Conservation (phyloP, 2,329 filamentous ascomycete genomes). For the Aspergillus sp. region DNA sequence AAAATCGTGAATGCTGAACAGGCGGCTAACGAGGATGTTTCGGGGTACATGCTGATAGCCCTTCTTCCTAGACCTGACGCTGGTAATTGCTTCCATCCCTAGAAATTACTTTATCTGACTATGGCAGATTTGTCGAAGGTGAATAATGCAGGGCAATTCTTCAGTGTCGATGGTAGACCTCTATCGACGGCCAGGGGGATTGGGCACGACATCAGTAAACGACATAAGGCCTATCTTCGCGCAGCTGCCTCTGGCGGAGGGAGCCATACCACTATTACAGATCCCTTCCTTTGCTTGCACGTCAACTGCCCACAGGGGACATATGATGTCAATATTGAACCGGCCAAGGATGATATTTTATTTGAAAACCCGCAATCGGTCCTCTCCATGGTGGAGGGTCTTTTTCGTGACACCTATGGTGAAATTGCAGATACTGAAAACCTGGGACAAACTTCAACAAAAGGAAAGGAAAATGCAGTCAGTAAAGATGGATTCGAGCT, state of each 20-base stretch:
- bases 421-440: not conserved
- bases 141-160: slow-evolving; percentile 36
- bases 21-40: slow-evolving; percentile 1
- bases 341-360: slow-evolving; percentile 53
- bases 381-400: slow-evolving; percentile 32
- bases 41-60: slow-evolving; percentile 37
- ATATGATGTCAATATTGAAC: slow-evolving; percentile 56
- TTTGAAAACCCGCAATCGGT: slow-evolving; percentile 43
- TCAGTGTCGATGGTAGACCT: slow-evolving; percentile 50
- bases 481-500: slow-evolving; percentile 10
- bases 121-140: slow-evolving; percentile 27
- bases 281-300: slow-evolving; percentile 49
- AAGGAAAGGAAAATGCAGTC: slow-evolving; percentile 2
- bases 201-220: slow-evolving; percentile 44
- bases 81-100: slow-evolving; percentile 12
- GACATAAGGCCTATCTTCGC: slow-evolving; percentile 43
- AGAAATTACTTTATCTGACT: slow-evolving; percentile 11
- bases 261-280: slow-evolving; percentile 25
- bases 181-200: slow-evolving; percentile 42
- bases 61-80: slow-evolving; percentile 41
- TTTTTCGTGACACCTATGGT: slow-evolving; percentile 20
- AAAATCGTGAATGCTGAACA: not conserved
- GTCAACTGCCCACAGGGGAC: slow-evolving; percentile 44
- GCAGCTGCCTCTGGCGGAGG: slow-evolving; percentile 16
- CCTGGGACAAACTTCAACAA: not conserved